These are phyloP conservation scores for Lasiosphaeriaceae sp. DNA, from an alignment of 495 filamentous ascomycete genomes.

Conservation along the genomic window DNA sequence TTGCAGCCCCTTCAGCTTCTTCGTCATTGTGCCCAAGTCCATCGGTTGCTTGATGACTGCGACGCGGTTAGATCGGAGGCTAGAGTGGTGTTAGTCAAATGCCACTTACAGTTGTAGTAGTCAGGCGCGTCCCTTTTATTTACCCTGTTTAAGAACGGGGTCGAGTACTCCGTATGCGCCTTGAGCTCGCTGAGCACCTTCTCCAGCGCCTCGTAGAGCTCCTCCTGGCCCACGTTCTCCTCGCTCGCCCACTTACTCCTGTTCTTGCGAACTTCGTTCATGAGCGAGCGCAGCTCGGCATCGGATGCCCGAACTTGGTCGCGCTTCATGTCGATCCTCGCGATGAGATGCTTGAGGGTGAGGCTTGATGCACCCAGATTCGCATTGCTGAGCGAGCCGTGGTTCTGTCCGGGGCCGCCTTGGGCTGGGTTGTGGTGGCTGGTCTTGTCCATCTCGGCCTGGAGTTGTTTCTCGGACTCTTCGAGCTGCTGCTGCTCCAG, in stretches of 20 bases:
- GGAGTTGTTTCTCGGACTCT: constrained; percentile 91
- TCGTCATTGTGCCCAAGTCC: constrained; percentile 97
- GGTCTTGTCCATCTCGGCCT: constrained; percentile 83
- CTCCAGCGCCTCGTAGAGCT: constrained; percentile 93
- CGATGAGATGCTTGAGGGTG: constrained; percentile 93
- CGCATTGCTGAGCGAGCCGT: constrained; percentile 84
- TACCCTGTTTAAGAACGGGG: constrained; percentile 84
- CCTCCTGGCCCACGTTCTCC: constrained; percentile 93
- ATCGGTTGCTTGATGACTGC: constrained; percentile 94
- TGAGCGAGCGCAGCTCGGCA: constrained; percentile 81
- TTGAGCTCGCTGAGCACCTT: constrained; percentile 95
- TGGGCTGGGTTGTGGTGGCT: constrained; percentile 43
- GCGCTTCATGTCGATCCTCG: constrained; percentile 87
- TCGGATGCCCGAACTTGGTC: constrained; percentile 85
- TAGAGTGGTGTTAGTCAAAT: not conserved
- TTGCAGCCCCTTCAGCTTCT: constrained; percentile 81
- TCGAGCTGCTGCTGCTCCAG: constrained; percentile 95
- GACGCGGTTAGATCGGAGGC: constrained; percentile 18
- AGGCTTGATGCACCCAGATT: constrained; percentile 97
- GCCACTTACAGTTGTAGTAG: constrained; percentile 74
- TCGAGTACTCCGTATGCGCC: constrained; percentile 93
- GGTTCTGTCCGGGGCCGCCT: constrained; percentile 49
- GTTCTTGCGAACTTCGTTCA: constrained; percentile 96
- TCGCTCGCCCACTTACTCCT: constrained; percentile 98
- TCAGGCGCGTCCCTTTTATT: constrained; percentile 97